Base-by-base conservation (phyloP, 169 alveolate species). In the Plasmodium cynomolgi region DNA sequence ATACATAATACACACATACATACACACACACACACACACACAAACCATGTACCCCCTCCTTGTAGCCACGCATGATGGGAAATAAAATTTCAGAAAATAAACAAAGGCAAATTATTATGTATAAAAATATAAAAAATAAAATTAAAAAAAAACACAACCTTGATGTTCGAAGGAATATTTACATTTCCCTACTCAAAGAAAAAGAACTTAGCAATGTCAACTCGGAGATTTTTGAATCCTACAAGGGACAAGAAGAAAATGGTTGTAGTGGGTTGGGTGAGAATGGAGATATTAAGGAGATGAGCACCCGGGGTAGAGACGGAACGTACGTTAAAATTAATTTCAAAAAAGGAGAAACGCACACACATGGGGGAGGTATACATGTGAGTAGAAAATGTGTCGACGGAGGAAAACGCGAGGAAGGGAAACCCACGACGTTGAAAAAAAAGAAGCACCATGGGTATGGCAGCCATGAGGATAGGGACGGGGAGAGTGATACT, bases 121-220 rank as follows among this genome's bases (percentile, higher is more conserved):
- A 88, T 31, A 88, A 80, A 71, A 80, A 88, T 72, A 88, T 88
- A 79, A 88, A 88, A 56, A 88, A 68, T 77, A 88, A 20, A 80
- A 88, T 88, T 39, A 88, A 88, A 74, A 58, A 33, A 77, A 88
- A 68, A 80, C 68, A 88, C 82, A 31, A 88, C 54, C 44, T 88
- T 26, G 94, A 68, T 26, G 23, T 58, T 58, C 68, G 77, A 26
- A 81, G 47, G 81, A 88, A 88, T 20, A 56, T 88, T 29, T 88
- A 80, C 73, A 88, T 88, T 23, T 80, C 79, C 34, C 47, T 80
- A 6, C 34, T 62, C 23, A 37, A 79, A 13, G 94, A 88, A 80
- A 88, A 88, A 13, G 54, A 80, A 9, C 37, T 88, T 80, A 26
- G n/a, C 17, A 58, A 20, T 33, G 62, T 58, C 23, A 80, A 88